phyloP scores from a whole-genome alignment of 768 basidiomycete species.

The Trametes cingulata region DNA sequence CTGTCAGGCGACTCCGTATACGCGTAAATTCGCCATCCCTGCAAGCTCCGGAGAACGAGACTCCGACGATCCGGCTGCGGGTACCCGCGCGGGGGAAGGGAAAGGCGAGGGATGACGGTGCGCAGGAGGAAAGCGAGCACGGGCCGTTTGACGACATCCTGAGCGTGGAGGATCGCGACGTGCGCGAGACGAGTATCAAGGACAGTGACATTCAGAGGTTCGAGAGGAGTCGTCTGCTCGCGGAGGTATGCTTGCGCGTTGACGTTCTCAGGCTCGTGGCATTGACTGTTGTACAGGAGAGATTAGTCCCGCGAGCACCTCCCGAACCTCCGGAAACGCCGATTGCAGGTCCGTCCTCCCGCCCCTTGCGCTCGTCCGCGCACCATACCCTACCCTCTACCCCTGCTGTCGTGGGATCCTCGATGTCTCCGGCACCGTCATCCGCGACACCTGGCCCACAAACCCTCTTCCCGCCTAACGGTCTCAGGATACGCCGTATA shows the following conservation, averaged over 20 bases:
- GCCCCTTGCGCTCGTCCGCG: constrained; percentile 62
- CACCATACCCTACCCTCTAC: constrained; percentile 39
- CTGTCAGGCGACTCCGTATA: constrained; percentile 48
- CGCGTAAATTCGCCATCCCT: constrained; percentile 42
- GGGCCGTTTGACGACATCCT: constrained; percentile 88
- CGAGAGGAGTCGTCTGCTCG: constrained; percentile 66
- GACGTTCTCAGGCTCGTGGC: background rate
- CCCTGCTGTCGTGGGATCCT: constrained; percentile 37
- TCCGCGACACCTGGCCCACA: constrained; percentile 40
- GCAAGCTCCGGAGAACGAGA: constrained; percentile 8
- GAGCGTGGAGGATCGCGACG: constrained; percentile 66
- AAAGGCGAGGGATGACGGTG: constrained; percentile 56
- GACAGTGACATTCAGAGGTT: constrained; percentile 67
- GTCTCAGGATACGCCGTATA: constrained; percentile 79
- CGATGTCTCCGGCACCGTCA: constrained; percentile 41
- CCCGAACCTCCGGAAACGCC: constrained; percentile 40
- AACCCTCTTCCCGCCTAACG: constrained; percentile 45
- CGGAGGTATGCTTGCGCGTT: constrained; percentile 59
- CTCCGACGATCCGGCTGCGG: constrained; percentile 51
- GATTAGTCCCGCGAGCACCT: constrained; percentile 40
- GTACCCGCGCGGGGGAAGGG: constrained; percentile 65
- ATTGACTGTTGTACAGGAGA: constrained; percentile 18
- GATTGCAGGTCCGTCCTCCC: constrained; percentile 56
- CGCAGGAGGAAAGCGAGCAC: constrained; percentile 51
- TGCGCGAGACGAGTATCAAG: constrained; percentile 62